Evolutionary conservation across 2,329 filamentous ascomycete genomes (phyloP).

Genomic region (Calycina herbarum): DNA sequence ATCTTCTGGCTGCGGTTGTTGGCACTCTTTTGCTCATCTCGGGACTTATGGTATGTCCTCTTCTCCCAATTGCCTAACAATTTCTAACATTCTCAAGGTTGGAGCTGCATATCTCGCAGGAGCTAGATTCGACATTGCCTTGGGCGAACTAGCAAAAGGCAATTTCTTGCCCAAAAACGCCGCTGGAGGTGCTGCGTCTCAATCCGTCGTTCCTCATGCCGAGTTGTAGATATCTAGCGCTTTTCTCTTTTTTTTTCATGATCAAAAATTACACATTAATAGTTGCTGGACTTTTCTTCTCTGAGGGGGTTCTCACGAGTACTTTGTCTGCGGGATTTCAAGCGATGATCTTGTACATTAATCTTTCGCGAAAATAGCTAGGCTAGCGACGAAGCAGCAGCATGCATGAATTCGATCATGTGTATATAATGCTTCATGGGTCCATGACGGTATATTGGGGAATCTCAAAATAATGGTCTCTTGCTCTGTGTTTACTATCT

Average conservation of each 20-base stretch:
- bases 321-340: background rate
- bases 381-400: background rate
- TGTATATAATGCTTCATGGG: too few relatives aligned
- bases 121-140: conserved; percentile 75
- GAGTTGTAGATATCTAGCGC: conserved; percentile 8
- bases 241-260: background rate
- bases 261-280: conserved; percentile 1
- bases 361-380: background rate
- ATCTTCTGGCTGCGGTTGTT: conserved; percentile 67
- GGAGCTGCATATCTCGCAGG: conserved; percentile 76
- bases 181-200: conserved; percentile 30
- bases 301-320: background rate
- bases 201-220: conserved; percentile 2
- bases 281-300: background rate
- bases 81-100: conserved; percentile 54
- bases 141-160: conserved; percentile 51
- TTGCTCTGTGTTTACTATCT: too few relatives aligned
- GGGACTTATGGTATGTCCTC: conserved; percentile 68
- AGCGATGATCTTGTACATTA: conserved; percentile 6
- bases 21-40: conserved; percentile 71
- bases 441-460: too few relatives aligned
- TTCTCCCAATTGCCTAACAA: background rate
- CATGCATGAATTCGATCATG: too few relatives aligned
- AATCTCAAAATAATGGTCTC: too few relatives aligned
- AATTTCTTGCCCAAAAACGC: conserved; percentile 40